Conservation (phyloP, 495 filamentous ascomycete species). For the Penicillium pancosmium region DNA sequence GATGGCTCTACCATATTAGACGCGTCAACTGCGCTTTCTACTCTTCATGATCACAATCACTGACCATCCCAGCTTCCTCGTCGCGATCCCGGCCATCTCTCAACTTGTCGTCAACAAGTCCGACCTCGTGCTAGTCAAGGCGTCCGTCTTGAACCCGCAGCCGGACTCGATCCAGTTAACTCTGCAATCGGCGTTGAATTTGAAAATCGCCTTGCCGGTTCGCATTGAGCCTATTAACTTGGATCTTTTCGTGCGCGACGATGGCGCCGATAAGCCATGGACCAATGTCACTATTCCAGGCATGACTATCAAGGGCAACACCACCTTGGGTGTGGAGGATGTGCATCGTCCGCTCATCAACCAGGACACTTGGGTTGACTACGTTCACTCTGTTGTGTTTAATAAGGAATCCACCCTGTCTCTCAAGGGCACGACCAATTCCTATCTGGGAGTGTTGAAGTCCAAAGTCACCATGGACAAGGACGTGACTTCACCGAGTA, state of each 20-base stretch:
- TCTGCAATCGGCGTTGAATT: slow-evolving; percentile 37
- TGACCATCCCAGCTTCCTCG: slow-evolving; percentile 38
- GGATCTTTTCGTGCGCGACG: slow-evolving; percentile 36
- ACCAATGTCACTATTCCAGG: slow-evolving; percentile 28
- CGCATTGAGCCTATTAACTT: slow-evolving; percentile 42
- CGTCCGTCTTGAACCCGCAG: slow-evolving; percentile 35
- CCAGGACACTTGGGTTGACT: slow-evolving; percentile 33
- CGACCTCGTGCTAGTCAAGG: slow-evolving; percentile 39
- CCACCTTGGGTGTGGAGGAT: slow-evolving; percentile 33
- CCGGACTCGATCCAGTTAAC: slow-evolving; percentile 37
- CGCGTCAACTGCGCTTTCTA: not conserved
- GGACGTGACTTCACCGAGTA: slow-evolving; percentile 39
- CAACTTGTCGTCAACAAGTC: slow-evolving; percentile 46
- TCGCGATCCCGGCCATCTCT: slow-evolving; percentile 46
- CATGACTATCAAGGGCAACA: slow-evolving; percentile 36
- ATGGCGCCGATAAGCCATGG: slow-evolving; percentile 31
- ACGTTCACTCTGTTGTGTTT: slow-evolving; percentile 39
- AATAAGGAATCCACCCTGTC: slow-evolving; percentile 32
- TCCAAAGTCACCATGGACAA: slow-evolving; percentile 41
- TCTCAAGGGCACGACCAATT: slow-evolving; percentile 34
- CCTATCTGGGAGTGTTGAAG: slow-evolving; percentile 39
- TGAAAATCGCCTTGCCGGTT: slow-evolving; percentile 39
- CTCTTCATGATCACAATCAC: not conserved
- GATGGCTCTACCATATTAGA: not conserved
- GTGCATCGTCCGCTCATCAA: slow-evolving; percentile 30